Evolutionary conservation across 441 rosid species (phyloP).

Genomic region (Mallotus japonicus): DNA sequence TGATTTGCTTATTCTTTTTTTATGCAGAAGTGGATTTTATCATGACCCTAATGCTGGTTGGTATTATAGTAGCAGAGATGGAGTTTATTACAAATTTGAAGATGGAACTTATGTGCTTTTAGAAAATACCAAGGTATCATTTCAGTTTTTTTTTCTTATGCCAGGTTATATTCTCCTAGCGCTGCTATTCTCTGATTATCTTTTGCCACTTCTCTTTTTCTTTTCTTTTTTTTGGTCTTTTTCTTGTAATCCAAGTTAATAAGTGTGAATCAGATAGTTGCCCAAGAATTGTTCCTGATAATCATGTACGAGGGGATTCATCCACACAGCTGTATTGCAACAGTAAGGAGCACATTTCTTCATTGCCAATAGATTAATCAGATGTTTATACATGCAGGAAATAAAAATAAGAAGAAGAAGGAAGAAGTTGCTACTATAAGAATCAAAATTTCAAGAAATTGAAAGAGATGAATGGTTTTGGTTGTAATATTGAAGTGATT

Average conservation of each 20-base stretch:
- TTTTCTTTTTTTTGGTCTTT: background rate
- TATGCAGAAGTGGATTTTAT: slow-evolving; percentile 78
- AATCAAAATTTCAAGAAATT: too few relatives aligned
- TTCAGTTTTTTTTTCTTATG: background rate
- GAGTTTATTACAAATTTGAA: slow-evolving; percentile 73
- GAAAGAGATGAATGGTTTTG: too few relatives aligned
- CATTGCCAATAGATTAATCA: slow-evolving; percentile 23
- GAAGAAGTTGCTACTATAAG: too few relatives aligned
- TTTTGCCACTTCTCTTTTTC: background rate
- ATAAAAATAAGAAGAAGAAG: background rate
- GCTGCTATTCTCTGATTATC: background rate
- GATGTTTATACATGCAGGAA: slow-evolving; percentile 19
- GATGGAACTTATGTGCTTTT: slow-evolving; percentile 67
- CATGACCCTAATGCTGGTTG: slow-evolving; percentile 82
- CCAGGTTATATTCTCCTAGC: background rate
- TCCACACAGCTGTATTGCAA: slow-evolving; percentile 12
- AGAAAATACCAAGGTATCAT: slow-evolving; percentile 40
- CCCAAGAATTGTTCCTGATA: slow-evolving; percentile 27
- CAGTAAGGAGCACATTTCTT: slow-evolving; percentile 18
- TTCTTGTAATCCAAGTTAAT: slow-evolving; percentile 27
- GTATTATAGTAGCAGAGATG: slow-evolving; percentile 79
- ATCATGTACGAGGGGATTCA: slow-evolving; percentile 33
- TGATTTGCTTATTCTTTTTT: background rate
- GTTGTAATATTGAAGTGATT: too few relatives aligned
- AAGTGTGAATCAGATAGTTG: slow-evolving; percentile 27